Base-by-base conservation (phyloP, 2,329 filamentous ascomycete species). In the Sporothrix schenckii region DNA sequence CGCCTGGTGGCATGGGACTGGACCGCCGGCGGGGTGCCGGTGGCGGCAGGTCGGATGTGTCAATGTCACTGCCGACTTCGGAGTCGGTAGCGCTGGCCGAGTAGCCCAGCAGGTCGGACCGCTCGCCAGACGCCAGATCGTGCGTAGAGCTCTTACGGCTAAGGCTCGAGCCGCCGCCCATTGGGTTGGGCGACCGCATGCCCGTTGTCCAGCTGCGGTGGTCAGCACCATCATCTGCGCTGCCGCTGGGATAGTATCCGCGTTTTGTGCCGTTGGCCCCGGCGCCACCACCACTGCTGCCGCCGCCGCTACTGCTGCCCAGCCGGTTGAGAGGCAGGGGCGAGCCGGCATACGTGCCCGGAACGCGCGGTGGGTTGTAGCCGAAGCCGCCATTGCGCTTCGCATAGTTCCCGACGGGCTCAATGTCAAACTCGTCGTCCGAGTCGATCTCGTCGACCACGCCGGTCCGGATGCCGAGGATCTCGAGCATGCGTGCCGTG, bases 381-480 rank as follows among this genome's bases (percentile, higher is more conserved):
- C 93, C 94, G 69, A 97, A 88, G 16, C 87, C 92, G 30, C 91
- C 91, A 49, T 90, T 88, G 74, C 92, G 91, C 78, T 97, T 95
- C 75, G 91, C 90, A 76, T 94, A 96, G 9, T 91, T 89, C 13
- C 90, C 90, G 30, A 87, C 85, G 21, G 85, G 82, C 79, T 97
- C 95, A 72, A 97, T 99, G 78, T 99, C 95, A 76, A 99, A 99
- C 79, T 99, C 95, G 77, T 99, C 95, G 77, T 99, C 95, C 58
- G 93, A 97, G 78, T 99, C 95, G 58, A 97, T 92, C 78, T 99
- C 95, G 76, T 99, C 95, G 0, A 97, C 92, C 0, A 99, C 94
- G 0, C 95, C 95, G 0, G 94, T 99, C 70, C 93, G 89, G 72
- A 99, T 99, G n/a, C 93, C 92, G 19, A 98, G 83, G 69, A 99